These are phyloP conservation scores for Puccinia hordei DNA, from an alignment of 1,284 basidiomycete genomes.

Conservation along the genomic window DNA sequence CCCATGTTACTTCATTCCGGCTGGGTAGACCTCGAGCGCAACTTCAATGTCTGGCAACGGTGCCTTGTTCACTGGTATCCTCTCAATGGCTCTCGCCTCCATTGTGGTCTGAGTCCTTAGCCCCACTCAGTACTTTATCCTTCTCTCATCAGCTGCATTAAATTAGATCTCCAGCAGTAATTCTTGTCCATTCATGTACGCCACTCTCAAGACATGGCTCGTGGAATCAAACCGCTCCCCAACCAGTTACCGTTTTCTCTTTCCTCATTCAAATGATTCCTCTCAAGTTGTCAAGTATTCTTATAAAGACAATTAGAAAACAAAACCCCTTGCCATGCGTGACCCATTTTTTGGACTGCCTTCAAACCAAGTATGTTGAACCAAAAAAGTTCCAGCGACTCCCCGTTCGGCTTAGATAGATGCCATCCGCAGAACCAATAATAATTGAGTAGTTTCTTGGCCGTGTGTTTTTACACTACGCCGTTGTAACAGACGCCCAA, in stretches of 20 bases:
- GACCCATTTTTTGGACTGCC: too few species aligned
- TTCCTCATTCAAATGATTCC: neutral
- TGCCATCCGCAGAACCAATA: too few species aligned
- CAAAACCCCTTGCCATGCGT: neutral
- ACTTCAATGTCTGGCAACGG: neutral
- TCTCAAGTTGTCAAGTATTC: slow-evolving; percentile 5
- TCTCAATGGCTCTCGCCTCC: slow-evolving; percentile 2
- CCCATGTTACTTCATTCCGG: neutral
- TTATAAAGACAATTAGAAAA: slow-evolving; percentile 7
- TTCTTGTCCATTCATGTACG: neutral
- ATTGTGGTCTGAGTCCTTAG: neutral
- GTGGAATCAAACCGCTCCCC: neutral
- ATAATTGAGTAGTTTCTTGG: too few species aligned
- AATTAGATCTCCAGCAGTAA: neutral
- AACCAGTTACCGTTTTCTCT: neutral
- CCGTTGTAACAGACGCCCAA: too few species aligned
- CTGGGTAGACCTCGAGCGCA: slow-evolving; percentile 5
- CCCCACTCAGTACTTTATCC: neutral
- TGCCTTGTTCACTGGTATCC: slow-evolving; percentile 1
- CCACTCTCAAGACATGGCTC: neutral
- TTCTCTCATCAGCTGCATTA: neutral
- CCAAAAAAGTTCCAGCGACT: too few species aligned
- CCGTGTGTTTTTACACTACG: too few species aligned
- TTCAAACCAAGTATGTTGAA: too few species aligned
- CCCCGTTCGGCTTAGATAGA: too few species aligned